Evolutionary conservation across 192 early-diverging fungal species (phyloP), one percentile per base, ranked within the genome.

Genomic region (Lunasporangiospora selenospora): DNA sequence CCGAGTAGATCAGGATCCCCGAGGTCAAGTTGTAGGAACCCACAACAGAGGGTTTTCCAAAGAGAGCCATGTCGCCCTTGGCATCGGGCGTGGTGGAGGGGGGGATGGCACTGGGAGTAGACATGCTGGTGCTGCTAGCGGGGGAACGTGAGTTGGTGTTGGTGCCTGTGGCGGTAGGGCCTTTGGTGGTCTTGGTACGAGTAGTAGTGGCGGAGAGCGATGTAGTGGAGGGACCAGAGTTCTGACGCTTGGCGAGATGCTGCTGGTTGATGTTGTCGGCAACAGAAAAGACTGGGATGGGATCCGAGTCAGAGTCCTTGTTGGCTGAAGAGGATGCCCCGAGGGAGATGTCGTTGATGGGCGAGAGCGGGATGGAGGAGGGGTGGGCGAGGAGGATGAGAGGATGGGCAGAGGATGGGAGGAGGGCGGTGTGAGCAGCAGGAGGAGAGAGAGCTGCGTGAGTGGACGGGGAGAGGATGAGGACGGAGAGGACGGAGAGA

Each of bases 1-100:
- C 51, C 3, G 40, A 29, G 42, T 70, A 70, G 11, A 70, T 61
- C n/a, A 70, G 24, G 44, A 70, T 70, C 4, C 66, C 66, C 8
- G 66, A 39, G 34, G 66, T 70, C n/a, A 70, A 26, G 52, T 70
- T 70, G 52, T 41, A 70, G 13, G 49, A 26, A 1, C 58, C 66
- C 21, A 70, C 34, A 34, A 61, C 58, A 2, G 66, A 70, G 13
- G 66, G 66, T 21, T 48, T 38, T 13, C 66, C 66, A 49, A 70
- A 70, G 12, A 70, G 29, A 3, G 66, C 66, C 8, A 34, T 54
- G 38, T 70, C 66, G 6, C 66, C 66, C 44, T 70, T 70, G 10
- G 58, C 23, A 24, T 70, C 58, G 19, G 52, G 49, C 3, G 51
- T 19, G 3, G 30, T 19, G 38, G 3, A n/a, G 61, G 41, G 12